Conservation (phyloP, 768 basidiomycete species). For the Aureoboletus auriporus region DNA sequence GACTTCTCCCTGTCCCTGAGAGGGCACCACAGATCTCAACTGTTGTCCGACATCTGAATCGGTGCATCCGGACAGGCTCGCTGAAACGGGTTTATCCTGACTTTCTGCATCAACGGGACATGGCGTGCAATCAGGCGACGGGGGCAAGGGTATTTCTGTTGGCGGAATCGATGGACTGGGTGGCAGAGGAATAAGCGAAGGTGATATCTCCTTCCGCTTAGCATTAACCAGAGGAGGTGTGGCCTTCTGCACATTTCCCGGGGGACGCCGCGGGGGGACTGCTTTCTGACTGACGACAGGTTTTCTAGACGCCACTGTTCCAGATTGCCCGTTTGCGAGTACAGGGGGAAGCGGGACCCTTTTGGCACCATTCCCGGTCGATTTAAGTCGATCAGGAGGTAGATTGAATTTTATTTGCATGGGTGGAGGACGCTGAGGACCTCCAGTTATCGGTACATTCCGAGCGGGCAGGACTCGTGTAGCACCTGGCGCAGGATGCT, state of each 20-base stretch:
- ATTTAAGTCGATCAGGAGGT: constrained; percentile 22
- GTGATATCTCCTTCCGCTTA: constrained; percentile 11
- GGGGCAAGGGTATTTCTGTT: constrained; percentile 16
- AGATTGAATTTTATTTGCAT: constrained; percentile 19
- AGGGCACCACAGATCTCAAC: neutral
- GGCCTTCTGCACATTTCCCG: constrained; percentile 3
- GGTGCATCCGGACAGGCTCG: neutral
- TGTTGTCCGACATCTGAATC: neutral
- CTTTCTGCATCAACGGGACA: constrained; percentile 1
- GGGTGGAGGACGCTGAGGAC: constrained; percentile 25
- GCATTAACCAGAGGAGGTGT: constrained; percentile 12
- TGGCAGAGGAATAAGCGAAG: constrained; percentile 17
- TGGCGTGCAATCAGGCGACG: constrained; percentile 13
- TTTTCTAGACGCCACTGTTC: constrained; percentile 1
- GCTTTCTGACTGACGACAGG: constrained; percentile 8
- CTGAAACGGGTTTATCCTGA: constrained; percentile 3
- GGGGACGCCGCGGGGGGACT: constrained; percentile 3
- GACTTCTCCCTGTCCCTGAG: neutral
- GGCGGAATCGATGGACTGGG: constrained; percentile 19
- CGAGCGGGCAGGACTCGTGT: constrained; percentile 2
- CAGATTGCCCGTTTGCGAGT: constrained; percentile 1
- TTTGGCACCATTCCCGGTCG: constrained; percentile 28
- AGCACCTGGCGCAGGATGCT: constrained; percentile 3
- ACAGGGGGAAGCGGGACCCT: constrained; percentile 28
- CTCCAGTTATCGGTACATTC: constrained; percentile 7